phyloP scores from a whole-genome alignment of 2,329 filamentous ascomycete species.

The Aureobasidium melanogenum region DNA sequence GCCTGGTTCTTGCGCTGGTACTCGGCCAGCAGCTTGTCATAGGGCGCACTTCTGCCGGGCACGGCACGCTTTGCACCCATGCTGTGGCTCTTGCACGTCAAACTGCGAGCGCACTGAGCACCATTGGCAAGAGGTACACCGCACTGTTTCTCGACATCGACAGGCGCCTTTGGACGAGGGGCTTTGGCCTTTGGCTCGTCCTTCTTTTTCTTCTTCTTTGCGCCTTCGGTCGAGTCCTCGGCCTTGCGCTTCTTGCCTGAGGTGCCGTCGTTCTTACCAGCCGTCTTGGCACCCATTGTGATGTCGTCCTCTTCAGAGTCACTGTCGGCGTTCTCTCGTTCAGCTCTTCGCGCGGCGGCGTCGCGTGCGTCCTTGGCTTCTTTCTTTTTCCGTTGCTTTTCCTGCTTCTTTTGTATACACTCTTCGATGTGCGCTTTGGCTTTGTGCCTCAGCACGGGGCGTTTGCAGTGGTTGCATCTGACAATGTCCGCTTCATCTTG shows the following conservation, averaged over 20 bases:
- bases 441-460: constrained; percentile 66
- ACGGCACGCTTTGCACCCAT: constrained; percentile 92
- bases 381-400: constrained; percentile 52
- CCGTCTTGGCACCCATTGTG: constrained; percentile 28
- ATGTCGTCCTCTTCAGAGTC: constrained; percentile 15
- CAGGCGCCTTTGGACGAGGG: constrained; percentile 77
- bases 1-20: constrained; percentile 93
- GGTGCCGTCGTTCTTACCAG: constrained; percentile 29
- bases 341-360: constrained; percentile 36
- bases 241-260: constrained; percentile 40
- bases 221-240: constrained; percentile 56
- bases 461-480: constrained; percentile 87
- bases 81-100: constrained; percentile 84
- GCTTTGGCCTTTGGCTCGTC: constrained; percentile 48
- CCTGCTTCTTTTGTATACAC: constrained; percentile 74
- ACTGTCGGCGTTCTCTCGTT: constrained; percentile 25
- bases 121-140: constrained; percentile 79
- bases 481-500: constrained; percentile 72
- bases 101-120: constrained; percentile 72
- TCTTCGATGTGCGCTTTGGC: constrained; percentile 73
- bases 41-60: constrained; percentile 73
- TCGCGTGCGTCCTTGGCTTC: constrained; percentile 53
- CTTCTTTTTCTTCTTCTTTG: constrained; percentile 67
- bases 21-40: constrained; percentile 69
- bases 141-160: constrained; percentile 88